Percentiles rank a stretch among this genome's conserved stretches.
phyloP scores from a whole-genome alignment of 1,284 basidiomycete genomes.

The Apiotrichum brassicae region DNA sequence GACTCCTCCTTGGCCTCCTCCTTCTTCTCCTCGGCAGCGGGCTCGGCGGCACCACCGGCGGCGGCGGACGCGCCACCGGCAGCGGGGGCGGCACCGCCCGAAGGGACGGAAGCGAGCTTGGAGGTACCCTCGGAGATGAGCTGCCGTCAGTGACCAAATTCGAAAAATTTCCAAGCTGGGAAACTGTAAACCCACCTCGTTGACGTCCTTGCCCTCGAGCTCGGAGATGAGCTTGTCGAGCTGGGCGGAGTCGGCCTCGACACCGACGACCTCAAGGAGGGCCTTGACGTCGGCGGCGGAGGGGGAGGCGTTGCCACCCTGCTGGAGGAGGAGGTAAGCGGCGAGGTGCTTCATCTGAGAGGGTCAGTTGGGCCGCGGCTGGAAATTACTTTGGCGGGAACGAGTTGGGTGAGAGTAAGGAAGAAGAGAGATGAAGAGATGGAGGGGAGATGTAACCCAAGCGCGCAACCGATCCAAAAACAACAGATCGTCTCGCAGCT shows the following conservation, averaged over 20 bases:
- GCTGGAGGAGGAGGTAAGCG: conserved; percentile 94
- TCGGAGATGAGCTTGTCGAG: conserved; percentile 83
- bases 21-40: conserved; percentile 60
- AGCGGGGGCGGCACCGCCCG: conserved; percentile 43
- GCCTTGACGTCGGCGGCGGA: conserved; percentile 84
- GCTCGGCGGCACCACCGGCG: conserved; percentile 58
- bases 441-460: too few species aligned
- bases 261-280: conserved; percentile 78
- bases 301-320: conserved; percentile 85
- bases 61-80: conserved; percentile 42
- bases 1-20: conserved; percentile 54
- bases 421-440: too few species aligned
- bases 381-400: neutral
- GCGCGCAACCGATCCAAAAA: too few species aligned
- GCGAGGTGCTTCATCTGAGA: conserved; percentile 90
- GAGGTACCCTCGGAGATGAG: conserved; percentile 86
- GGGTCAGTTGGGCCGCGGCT: conserved; percentile 3
- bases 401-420: neutral
- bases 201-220: conserved; percentile 86
- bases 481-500: too few species aligned
- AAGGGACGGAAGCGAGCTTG: conserved; percentile 85
- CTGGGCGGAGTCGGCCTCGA: conserved; percentile 80
- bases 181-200: conserved; percentile 55
- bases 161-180: too few species aligned
- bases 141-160: conserved; percentile 48